Evolutionary conservation across 2,329 filamentous ascomycete genomes (phyloP).

Genomic region (Phialophora expanda): DNA sequence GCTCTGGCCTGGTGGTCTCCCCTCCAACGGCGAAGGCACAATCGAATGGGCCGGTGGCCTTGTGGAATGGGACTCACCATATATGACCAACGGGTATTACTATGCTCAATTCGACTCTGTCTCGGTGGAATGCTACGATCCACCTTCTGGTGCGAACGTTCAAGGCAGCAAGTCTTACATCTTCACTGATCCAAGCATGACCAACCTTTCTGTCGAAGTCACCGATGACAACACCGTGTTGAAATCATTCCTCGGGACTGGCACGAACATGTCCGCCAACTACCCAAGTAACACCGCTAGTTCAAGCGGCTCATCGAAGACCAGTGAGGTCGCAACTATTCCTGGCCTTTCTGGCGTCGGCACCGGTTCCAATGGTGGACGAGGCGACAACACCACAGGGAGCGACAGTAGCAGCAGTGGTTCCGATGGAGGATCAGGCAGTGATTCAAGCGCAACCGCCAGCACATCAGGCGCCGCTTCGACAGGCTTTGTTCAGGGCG

Average conservation of each 20-base stretch:
- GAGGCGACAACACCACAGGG: slow-evolving; percentile 42
- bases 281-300: slow-evolving; percentile 42
- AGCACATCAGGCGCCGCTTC: slow-evolving; percentile 35
- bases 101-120: slow-evolving; percentile 80
- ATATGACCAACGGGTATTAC: slow-evolving; percentile 90
- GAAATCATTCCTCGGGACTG: slow-evolving; percentile 79
- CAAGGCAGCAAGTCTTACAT: slow-evolving; percentile 71
- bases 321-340: slow-evolving; percentile 46
- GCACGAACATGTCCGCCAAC: slow-evolving; percentile 69
- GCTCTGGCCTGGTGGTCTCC: slow-evolving; percentile 89
- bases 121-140: slow-evolving; percentile 83
- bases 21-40: slow-evolving; percentile 80
- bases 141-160: slow-evolving; percentile 71
- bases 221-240: slow-evolving; percentile 76
- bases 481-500: slow-evolving; percentile 40
- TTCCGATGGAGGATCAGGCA: slow-evolving; percentile 5
- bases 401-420: slow-evolving; percentile 2
- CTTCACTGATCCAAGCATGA: slow-evolving; percentile 68
- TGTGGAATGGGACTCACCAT: slow-evolving; percentile 81
- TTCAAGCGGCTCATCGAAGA: slow-evolving; percentile 40
- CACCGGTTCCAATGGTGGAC: slow-evolving; percentile 45
- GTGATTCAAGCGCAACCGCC: slow-evolving; percentile 22
- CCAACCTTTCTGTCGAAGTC: slow-evolving; percentile 78
- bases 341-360: slow-evolving; percentile 62
- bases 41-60: slow-evolving; percentile 88